Percentiles rank a stretch among this genome's conserved stretches.
phyloP scores from a whole-genome alignment of 2,329 filamentous ascomycete genomes.

The Pestalotiopsis sp. region DNA sequence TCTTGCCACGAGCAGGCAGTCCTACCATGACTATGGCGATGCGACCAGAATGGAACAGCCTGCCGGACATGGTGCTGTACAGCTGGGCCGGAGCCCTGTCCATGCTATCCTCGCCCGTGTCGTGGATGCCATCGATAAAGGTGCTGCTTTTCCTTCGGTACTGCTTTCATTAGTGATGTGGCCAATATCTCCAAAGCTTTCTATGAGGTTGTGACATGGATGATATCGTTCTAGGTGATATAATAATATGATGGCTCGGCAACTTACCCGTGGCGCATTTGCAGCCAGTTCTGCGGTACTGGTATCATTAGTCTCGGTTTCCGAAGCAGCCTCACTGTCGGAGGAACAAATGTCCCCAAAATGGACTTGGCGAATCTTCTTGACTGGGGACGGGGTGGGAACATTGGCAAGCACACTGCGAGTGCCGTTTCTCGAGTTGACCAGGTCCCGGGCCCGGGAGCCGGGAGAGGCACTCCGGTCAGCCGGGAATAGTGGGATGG shows the following conservation, averaged over 20 bases:
- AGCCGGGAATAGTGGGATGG: background rate
- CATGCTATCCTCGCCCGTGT: slow-evolving; percentile 73
- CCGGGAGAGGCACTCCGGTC: slow-evolving; percentile 1
- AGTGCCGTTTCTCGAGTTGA: slow-evolving; percentile 6
- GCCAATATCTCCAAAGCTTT: background rate
- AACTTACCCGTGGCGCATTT: slow-evolving; percentile 69
- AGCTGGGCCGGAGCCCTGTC: slow-evolving; percentile 93
- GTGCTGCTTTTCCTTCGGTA: slow-evolving; percentile 93
- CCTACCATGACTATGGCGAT: slow-evolving; percentile 98
- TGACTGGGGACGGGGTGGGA: background rate
- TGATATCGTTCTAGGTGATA: background rate
- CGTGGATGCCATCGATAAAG: slow-evolving; percentile 96
- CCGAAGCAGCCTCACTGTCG: slow-evolving; percentile 16
- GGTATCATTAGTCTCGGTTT: slow-evolving; percentile 30
- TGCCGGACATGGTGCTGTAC: slow-evolving; percentile 96
- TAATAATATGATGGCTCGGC: background rate
- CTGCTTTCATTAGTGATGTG: slow-evolving; percentile 2
- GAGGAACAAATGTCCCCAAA: slow-evolving; percentile 22
- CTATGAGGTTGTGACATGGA: background rate
- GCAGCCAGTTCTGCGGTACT: slow-evolving; percentile 92
- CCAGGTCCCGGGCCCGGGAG: background rate
- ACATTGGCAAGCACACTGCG: background rate
- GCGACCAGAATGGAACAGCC: slow-evolving; percentile 93
- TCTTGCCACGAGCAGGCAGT: slow-evolving; percentile 92
- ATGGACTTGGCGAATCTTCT: slow-evolving; percentile 18